Base-by-base conservation (phyloP, 495 filamentous ascomycete genomes). In the Endocarpon pusillum region DNA sequence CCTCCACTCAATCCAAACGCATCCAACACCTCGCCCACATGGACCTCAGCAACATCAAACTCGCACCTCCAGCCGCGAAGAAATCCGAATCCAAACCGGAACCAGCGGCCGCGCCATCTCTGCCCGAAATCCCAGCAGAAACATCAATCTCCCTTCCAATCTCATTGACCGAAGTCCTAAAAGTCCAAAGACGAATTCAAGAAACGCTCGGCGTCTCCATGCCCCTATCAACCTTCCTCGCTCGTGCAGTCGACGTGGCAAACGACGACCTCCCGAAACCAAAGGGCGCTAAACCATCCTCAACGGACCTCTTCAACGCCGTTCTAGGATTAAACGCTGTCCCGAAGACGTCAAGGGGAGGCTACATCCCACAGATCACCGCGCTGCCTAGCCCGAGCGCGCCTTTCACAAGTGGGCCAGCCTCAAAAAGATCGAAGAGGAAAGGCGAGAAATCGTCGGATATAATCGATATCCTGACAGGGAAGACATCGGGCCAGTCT, bases 21-120 rank as follows among this genome's bases (percentile, higher is more conserved):
- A 73, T 94, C 44, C 55, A 64, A 28, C 78, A 89, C 50, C 72
- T 85, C 21, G 55, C 61, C 24, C 82, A 92, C 51, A 68, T 97
- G 18, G 91, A 96, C 53, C 69, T 96, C 35, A 89, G 79, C 59
- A 92, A 94, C 57, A 84, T 94, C 62, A 91, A 93, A 65, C 61
- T 84, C 38, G 73, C 76, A 14, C 57, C 67, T n/a, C 57, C 73
- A 16, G 58, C 66, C 26, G 54, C 61, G 28, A 62, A 64, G 22
- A 54, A 53, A 22, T 31, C 42, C 1, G 39, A 42, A 21, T 48
- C 52, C 23, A 52, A 61, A 12, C 49, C 57, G n/a, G 46, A 57
- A 10, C 44, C 54, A 18, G 49, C 53, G 14, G 46, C 47, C 15
- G 43, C 51, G 32, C 34, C 43, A 3, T 53, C 66, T 37, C 48